phyloP scores from a whole-genome alignment of 371 early-diverging fungal genomes.

The Lichtheimia ornata region DNA sequence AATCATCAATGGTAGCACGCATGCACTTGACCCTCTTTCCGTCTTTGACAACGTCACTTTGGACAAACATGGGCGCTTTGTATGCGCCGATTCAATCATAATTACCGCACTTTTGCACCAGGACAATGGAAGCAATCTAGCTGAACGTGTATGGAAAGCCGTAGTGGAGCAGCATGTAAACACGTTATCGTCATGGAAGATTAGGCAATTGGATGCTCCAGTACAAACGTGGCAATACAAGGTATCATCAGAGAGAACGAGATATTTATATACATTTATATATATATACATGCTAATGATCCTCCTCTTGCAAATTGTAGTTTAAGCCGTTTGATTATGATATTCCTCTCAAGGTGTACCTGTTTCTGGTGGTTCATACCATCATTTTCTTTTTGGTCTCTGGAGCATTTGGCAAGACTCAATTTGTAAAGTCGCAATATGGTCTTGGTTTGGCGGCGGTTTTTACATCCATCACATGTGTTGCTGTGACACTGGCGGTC shows the following conservation, averaged over 20 bases:
- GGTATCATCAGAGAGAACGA: neutral
- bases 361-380: constrained; percentile 11
- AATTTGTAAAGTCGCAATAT: constrained; percentile 72
- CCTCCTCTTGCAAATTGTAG: neutral
- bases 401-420: constrained; percentile 56
- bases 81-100: constrained; percentile 52
- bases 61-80: constrained; percentile 20
- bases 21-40: constrained; percentile 46
- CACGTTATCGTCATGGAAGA: constrained; percentile 22
- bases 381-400: constrained; percentile 55
- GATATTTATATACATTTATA: neutral
- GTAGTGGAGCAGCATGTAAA: constrained; percentile 14
- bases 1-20: constrained; percentile 28
- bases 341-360: constrained; percentile 5
- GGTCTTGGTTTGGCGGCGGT: constrained; percentile 70
- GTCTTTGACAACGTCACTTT: constrained; percentile 51
- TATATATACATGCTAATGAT: neutral
- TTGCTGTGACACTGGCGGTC: constrained; percentile 27
- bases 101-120: constrained; percentile 32
- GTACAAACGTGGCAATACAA: constrained; percentile 17
- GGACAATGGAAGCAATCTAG: constrained; percentile 3
- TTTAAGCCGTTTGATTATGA: constrained; percentile 9
- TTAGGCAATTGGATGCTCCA: constrained; percentile 8
- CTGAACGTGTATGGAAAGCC: constrained; percentile 5
- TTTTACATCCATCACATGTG: constrained; percentile 28